These are phyloP conservation scores for Pseudozyma tsukubaensis DNA, from an alignment of 1,284 basidiomycete species.

Conservation along the genomic window DNA sequence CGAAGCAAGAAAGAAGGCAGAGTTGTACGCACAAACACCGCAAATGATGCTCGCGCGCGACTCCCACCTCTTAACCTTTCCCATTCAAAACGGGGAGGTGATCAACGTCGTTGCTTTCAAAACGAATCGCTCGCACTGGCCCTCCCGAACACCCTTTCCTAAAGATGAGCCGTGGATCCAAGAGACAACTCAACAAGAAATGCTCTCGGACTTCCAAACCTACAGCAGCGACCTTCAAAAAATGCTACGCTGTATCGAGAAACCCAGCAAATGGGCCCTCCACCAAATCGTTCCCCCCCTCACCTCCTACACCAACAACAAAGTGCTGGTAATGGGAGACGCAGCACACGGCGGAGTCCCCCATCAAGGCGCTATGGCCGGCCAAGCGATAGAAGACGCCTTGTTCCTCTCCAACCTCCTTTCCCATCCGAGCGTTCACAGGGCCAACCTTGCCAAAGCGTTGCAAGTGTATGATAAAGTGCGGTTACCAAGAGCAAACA, in stretches of 20 bases:
- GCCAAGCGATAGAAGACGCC: slow-evolving; percentile 76
- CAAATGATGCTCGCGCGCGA: slow-evolving; percentile 60
- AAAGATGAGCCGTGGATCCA: slow-evolving; percentile 72
- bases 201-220: slow-evolving; percentile 72
- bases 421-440: slow-evolving; percentile 71
- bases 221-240: slow-evolving; percentile 73
- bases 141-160: slow-evolving; percentile 58
- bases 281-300: slow-evolving; percentile 73
- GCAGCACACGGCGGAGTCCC: slow-evolving; percentile 76
- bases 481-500: slow-evolving; percentile 56
- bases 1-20: slow-evolving; percentile 15
- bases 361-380: slow-evolving; percentile 76
- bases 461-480: slow-evolving; percentile 51
- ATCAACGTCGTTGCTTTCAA: slow-evolving; percentile 74
- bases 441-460: slow-evolving; percentile 72
- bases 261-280: slow-evolving; percentile 75
- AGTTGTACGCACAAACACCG: slow-evolving; percentile 46
- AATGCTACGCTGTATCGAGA: slow-evolving; percentile 71
- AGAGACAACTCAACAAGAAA: slow-evolving; percentile 70
- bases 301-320: slow-evolving; percentile 71
- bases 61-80: slow-evolving; percentile 74
- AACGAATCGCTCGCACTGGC: slow-evolving; percentile 70
- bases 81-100: slow-evolving; percentile 71
- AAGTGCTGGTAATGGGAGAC: slow-evolving; percentile 75
- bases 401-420: slow-evolving; percentile 73